phyloP scores from a whole-genome alignment of 2,329 filamentous ascomycete species.

The Septoria linicola region DNA sequence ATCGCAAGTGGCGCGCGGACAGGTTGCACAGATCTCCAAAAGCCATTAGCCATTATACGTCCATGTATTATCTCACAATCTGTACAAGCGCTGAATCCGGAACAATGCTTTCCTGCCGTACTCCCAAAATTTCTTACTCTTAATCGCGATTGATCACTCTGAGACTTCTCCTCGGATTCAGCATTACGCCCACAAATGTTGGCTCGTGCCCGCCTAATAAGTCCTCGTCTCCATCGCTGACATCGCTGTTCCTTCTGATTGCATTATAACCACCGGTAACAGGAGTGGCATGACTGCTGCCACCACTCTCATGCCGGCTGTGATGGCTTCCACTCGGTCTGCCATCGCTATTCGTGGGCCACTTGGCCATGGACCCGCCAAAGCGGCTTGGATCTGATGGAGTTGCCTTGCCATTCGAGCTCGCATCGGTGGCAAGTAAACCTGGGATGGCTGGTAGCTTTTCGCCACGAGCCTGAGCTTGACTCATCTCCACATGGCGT shows the following conservation, averaged over 20 bases:
- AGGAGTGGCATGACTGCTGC: slow-evolving; percentile 33
- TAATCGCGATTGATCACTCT: slow-evolving; percentile 32
- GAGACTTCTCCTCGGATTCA: slow-evolving; percentile 54
- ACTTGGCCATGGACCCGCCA: slow-evolving; percentile 11
- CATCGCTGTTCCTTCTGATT: slow-evolving; percentile 43
- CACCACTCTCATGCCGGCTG: slow-evolving; percentile 28
- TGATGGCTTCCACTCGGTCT: slow-evolving; percentile 40
- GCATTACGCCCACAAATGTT: slow-evolving; percentile 60
- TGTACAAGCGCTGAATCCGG: background rate
- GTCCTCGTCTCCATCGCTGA: slow-evolving; percentile 58
- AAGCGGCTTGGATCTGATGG: slow-evolving; percentile 18
- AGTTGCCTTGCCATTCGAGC: slow-evolving; percentile 17
- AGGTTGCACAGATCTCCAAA: too few species aligned
- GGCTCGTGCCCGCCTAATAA: slow-evolving; percentile 64
- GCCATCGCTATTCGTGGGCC: slow-evolving; percentile 16
- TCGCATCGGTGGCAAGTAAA: slow-evolving; percentile 29
- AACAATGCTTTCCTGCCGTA: slow-evolving; percentile 5
- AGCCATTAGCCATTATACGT: background rate
- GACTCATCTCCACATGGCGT: slow-evolving; percentile 64
- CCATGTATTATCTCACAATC: background rate
- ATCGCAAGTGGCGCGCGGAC: too few species aligned
- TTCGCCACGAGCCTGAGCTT: slow-evolving; percentile 44
- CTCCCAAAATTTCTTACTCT: background rate
- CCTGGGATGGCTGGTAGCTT: slow-evolving; percentile 35
- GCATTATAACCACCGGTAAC: slow-evolving; percentile 30